Percentiles rank a stretch among this genome's conserved stretches.
Conservation (phyloP, 495 filamentous ascomycete genomes). For the Jackrogersella multiformis region DNA sequence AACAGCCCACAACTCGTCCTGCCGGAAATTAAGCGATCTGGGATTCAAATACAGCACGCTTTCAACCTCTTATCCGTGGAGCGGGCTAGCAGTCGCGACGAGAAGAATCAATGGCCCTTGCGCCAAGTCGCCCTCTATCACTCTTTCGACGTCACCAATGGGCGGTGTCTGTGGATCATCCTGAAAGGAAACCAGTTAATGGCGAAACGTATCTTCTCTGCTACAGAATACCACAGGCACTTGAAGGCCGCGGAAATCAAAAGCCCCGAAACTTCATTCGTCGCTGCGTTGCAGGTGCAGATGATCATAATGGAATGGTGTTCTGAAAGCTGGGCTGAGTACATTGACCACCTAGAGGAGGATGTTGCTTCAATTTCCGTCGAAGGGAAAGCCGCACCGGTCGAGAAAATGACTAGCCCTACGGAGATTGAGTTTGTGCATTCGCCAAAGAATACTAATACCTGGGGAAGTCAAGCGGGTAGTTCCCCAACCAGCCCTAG, state of each 20-base stretch:
- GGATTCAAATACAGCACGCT: slow-evolving; percentile 51
- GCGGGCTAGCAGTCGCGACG: slow-evolving; percentile 33
- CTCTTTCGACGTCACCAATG: slow-evolving; percentile 55
- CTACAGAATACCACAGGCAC: slow-evolving; percentile 31
- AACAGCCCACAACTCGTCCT: slow-evolving; percentile 47
- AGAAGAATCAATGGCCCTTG: slow-evolving; percentile 53
- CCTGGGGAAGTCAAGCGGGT: slow-evolving; percentile 13
- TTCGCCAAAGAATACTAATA: slow-evolving; percentile 22
- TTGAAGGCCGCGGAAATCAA: slow-evolving; percentile 36
- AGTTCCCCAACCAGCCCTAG: slow-evolving; percentile 2
- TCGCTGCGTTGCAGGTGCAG: slow-evolving; percentile 50
- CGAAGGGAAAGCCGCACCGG: slow-evolving; percentile 41
- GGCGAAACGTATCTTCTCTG: slow-evolving; percentile 46
- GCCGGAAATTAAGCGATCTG: slow-evolving; percentile 53
- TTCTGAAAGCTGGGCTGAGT: slow-evolving; percentile 58
- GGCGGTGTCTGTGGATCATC: slow-evolving; percentile 50
- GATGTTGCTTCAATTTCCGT: slow-evolving; percentile 40
- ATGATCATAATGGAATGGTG: slow-evolving; percentile 58
- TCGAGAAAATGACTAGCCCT: slow-evolving; percentile 38
- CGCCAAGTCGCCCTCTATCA: slow-evolving; percentile 55
- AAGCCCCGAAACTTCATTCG: slow-evolving; percentile 43
- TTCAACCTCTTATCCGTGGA: slow-evolving; percentile 59
- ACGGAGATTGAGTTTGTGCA: slow-evolving; percentile 25
- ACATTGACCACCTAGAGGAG: slow-evolving; percentile 55
- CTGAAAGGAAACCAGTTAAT: slow-evolving; percentile 55